Conservation (phyloP, 345 rosid species). For the Aquilaria sinensis region DNA sequence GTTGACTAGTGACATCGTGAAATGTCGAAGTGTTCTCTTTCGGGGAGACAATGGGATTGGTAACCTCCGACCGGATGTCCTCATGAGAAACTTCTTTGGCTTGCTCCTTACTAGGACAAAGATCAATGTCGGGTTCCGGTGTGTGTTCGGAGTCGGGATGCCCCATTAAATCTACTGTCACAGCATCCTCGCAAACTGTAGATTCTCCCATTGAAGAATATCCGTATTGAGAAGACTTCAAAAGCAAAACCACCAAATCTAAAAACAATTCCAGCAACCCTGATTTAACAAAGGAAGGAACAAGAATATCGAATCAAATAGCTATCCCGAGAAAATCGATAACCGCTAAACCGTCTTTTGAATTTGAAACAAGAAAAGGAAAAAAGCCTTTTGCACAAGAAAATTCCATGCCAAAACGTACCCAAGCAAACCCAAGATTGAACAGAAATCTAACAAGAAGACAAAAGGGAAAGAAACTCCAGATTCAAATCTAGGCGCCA, state of each 20-base stretch:
- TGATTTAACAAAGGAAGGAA: background rate
- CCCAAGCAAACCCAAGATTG: constrained; percentile 8
- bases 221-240: constrained; percentile 4
- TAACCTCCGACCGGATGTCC: constrained; percentile 76
- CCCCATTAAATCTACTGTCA: constrained; percentile 20
- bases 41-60: constrained; percentile 63
- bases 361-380: constrained; percentile 6
- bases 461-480: constrained; percentile 14
- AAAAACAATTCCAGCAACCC: background rate
- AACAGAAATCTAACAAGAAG: constrained; percentile 5
- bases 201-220: constrained; percentile 45
- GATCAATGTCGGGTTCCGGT: constrained; percentile 25
- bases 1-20: constrained; percentile 49
- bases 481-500: background rate
- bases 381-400: background rate
- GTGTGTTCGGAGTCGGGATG: constrained; percentile 23
- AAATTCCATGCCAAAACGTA: constrained; percentile 10
- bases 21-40: constrained; percentile 38
- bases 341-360: constrained; percentile 18
- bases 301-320: constrained; percentile 11
- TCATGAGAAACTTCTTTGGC: constrained; percentile 66
- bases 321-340: constrained; percentile 8
- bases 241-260: constrained; percentile 21
- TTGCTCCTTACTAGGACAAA: constrained; percentile 45
- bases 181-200: constrained; percentile 35